Evolutionary conservation across 176 grass and related monocot species (phyloP), one percentile per base, ranked within the genome.

Genomic region (Bromus sterilis): DNA sequence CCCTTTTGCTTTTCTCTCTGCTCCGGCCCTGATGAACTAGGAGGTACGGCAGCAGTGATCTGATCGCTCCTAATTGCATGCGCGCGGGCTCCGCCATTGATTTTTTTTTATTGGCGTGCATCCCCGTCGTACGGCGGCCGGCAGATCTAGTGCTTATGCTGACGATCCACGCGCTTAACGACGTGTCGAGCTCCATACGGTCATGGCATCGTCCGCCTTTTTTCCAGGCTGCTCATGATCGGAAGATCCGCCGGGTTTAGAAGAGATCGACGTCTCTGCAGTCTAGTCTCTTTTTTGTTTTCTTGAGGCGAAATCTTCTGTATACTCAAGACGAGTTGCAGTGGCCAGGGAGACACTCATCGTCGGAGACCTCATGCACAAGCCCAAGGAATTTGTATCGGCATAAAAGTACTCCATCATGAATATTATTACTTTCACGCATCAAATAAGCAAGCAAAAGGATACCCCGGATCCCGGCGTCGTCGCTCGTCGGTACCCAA

Each of bases 181-280:
- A 15, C 79, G 30, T 77, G 79, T 87, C 85, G 39, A 87, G 16
- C 24, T 49, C 51, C 49, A 28, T 26, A 2, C 30, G 43, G 43
- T 2, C 82, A 2, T 2, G 23, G 11, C n/a, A 4, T 15, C 46
- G 9, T 43, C 46, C 7, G 34, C 26, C 57, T 7, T 23, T 1
- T 56, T 3, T 53, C 20, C 21, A 9, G 29, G 2, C 46, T 2
- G 43, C 20, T 36, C 1, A 41, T 23, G 31, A 35, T 15, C n/a
- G 3, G 36, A 26, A 5, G 73, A 46, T 36, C 35, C 35, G 35
- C 35, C 35, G 35, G n/a, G n/a, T n/a, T n/a, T n/a, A n/a, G n/a
- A n/a, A n/a, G n/a, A n/a, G n/a, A n/a, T n/a, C n/a, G n/a, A 41
- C 39, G 10, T 41, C 39, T 41, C 39, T 41, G 39, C 39, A 12